Percentiles rank a stretch among this genome's conserved stretches.
Evolutionary conservation across 306 rosid species (phyloP).

Genomic region (Cercis canadensis): DNA sequence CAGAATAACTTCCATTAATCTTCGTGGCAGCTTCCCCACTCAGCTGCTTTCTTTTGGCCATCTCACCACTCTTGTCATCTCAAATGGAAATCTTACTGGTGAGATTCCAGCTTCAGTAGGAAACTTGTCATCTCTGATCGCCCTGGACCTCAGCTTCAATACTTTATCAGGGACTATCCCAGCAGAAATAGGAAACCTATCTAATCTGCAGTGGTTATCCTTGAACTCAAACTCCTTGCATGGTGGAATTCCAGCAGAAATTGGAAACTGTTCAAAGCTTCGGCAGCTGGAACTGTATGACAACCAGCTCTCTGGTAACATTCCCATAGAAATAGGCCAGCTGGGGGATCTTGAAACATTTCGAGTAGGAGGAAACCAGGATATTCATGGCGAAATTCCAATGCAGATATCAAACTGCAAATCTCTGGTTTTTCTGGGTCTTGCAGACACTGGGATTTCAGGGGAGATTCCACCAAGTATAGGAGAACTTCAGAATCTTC

Average conservation of each 20-base stretch:
- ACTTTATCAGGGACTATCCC: conserved; percentile 82
- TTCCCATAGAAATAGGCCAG: conserved; percentile 77
- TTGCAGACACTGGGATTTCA: conserved; percentile 80
- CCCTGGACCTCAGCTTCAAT: conserved; percentile 85
- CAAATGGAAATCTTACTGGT: conserved; percentile 85
- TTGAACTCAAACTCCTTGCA: conserved; percentile 75
- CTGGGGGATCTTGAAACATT: conserved; percentile 58
- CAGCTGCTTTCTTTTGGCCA: conserved; percentile 66
- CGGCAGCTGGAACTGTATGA: conserved; percentile 70
- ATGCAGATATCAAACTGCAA: conserved; percentile 78
- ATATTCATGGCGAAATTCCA: conserved; percentile 81
- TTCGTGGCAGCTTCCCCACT: conserved; percentile 66
- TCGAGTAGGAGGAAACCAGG: conserved; percentile 87
- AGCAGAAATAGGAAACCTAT: conserved; percentile 60
- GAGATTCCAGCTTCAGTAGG: conserved; percentile 68
- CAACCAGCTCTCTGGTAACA: conserved; percentile 76
- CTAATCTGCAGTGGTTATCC: conserved; percentile 52
- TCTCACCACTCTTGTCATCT: conserved; percentile 69
- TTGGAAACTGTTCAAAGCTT: conserved; percentile 84
- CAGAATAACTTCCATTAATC: conserved; percentile 59
- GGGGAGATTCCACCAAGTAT: conserved; percentile 79
- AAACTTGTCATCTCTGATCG: conserved; percentile 71
- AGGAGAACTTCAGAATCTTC: conserved; percentile 74
- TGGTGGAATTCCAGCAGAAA: conserved; percentile 69
- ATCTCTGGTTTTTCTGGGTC: conserved; percentile 71